Base-by-base conservation (phyloP, 441 rosid genomes). In the Manihot esculenta region DNA sequence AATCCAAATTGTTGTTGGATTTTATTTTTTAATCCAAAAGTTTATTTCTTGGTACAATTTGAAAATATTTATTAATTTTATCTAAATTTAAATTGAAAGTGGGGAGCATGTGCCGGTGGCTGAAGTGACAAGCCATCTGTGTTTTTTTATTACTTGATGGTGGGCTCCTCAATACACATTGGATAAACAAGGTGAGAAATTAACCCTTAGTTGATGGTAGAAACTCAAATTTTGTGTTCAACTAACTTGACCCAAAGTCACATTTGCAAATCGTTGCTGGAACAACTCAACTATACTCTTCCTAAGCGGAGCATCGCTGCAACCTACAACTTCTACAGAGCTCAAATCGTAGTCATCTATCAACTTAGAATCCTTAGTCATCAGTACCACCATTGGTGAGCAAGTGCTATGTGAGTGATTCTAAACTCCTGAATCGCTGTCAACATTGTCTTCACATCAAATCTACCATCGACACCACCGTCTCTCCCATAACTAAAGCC, bases 281-380 rank as follows among this genome's bases (percentile, higher is more conserved):
- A 86, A 85, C 72, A 65, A 71, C 17, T 75, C 68, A 41, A 68
- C 64, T 5, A 80, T 67, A 18, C 78, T 70, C 66, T 51, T 66
- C 3, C 75, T 62, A 56, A 86, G 57, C 10, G 85, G 68, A 49
- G 91, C 87, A 56, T 89, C 91, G 10, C 87, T 88, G 60, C 82
- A 84, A 0, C 44, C 65, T 17, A 86, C 76, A 2, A 71, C 85
- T 75, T 84, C 85, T 8, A 88, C 82, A 42, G 89, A 85, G 62
- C 86, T 79, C 79, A 88, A 64, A 81, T 81, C 87, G 42, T 72
- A 79, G 44, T 79, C 78, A 21, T 70, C 63, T 35, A 72, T 26
- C n/a, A n/a, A n/a, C n/a, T n/a, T n/a, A n/a, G n/a, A n/a, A n/a
- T n/a, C n/a, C n/a, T n/a, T n/a, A n/a, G 62, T 78, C 90, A 88